Percentiles rank a stretch among this genome's conserved stretches.
Evolutionary conservation across 2,329 filamentous ascomycete genomes (phyloP).

Genomic region (Neopestalotiopsis rosae): DNA sequence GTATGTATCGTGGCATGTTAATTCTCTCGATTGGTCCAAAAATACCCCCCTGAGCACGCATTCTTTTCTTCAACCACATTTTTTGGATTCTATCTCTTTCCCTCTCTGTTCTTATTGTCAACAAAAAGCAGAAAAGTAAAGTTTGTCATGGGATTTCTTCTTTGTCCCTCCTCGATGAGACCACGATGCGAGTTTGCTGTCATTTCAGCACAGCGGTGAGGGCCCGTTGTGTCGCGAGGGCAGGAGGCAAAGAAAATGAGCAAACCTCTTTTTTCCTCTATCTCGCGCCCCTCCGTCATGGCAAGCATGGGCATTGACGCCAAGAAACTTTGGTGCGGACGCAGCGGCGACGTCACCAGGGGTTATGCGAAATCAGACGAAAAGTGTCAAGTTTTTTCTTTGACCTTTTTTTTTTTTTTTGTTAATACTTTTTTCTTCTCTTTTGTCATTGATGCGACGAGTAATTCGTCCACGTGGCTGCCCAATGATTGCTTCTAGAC

Average conservation of each 20-base stretch:
- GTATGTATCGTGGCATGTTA: not conserved
- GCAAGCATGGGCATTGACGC: not conserved
- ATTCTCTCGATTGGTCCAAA: not conserved
- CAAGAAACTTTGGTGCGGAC: not conserved
- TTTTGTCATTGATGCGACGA: not conserved
- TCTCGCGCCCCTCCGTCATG: not conserved
- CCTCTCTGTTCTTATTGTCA: not conserved
- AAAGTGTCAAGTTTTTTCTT: not conserved
- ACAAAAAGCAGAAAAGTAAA: not conserved
- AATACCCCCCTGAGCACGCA: not conserved
- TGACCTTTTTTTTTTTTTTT: not conserved
- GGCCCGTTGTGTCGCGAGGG: not conserved
- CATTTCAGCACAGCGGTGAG: not conserved
- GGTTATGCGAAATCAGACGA: not conserved
- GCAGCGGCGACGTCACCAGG: not conserved
- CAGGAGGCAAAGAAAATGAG: not conserved
- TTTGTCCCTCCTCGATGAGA: slow-evolving; percentile 3
- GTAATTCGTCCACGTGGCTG: not conserved
- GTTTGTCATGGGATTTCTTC: not conserved
- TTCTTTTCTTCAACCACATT: not conserved
- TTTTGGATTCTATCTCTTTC: not conserved
- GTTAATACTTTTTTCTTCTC: not conserved
- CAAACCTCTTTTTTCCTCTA: not conserved
- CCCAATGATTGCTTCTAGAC: not conserved
- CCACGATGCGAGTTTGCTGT: not conserved